Percentiles rank a stretch among this genome's conserved stretches.
These are phyloP conservation scores for Thalassiosira delicatula DNA, from an alignment of 352 stramenopile species.

Conservation along the genomic window DNA sequence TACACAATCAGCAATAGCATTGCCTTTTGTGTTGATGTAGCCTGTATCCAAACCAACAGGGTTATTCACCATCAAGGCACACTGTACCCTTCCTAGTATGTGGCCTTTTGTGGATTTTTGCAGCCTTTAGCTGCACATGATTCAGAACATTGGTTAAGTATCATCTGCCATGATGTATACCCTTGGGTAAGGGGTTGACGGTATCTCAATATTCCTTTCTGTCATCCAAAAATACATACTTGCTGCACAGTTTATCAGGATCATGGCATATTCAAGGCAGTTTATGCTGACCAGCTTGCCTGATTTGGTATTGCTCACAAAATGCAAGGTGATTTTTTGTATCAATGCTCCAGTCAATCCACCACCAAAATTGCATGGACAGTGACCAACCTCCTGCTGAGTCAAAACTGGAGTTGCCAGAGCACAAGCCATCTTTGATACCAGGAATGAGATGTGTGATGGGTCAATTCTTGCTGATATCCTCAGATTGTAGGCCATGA, in stretches of 20 bases:
- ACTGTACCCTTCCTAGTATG: slow-evolving; percentile 33
- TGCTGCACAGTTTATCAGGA: slow-evolving; percentile 46
- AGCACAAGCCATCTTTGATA: background rate
- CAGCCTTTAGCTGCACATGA: slow-evolving; percentile 39
- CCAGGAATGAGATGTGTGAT: slow-evolving; percentile 26
- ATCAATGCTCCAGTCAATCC: background rate
- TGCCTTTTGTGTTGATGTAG: slow-evolving; percentile 33
- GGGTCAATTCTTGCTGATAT: background rate
- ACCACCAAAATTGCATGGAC: slow-evolving; percentile 41
- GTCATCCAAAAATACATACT: background rate
- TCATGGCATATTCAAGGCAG: slow-evolving; percentile 22
- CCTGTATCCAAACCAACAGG: slow-evolving; percentile 36
- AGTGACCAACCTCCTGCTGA: slow-evolving; percentile 20
- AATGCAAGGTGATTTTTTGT: slow-evolving; percentile 1
- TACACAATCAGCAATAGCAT: slow-evolving; percentile 56
- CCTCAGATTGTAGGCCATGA: background rate
- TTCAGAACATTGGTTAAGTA: slow-evolving; percentile 45
- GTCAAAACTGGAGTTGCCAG: slow-evolving; percentile 10
- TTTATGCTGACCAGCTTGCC: slow-evolving; percentile 35
- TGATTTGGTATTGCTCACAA: slow-evolving; percentile 11
- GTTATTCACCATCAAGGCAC: slow-evolving; percentile 55
- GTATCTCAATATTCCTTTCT: background rate
- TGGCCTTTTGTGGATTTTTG: slow-evolving; percentile 34
- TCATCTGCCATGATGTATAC: slow-evolving; percentile 27
- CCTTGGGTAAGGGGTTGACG: slow-evolving; percentile 21